Evolutionary conservation across 108 stramenopile genomes (phyloP), one percentile per base, ranked within the genome.

Genomic region (Cyclotella sp.): DNA sequence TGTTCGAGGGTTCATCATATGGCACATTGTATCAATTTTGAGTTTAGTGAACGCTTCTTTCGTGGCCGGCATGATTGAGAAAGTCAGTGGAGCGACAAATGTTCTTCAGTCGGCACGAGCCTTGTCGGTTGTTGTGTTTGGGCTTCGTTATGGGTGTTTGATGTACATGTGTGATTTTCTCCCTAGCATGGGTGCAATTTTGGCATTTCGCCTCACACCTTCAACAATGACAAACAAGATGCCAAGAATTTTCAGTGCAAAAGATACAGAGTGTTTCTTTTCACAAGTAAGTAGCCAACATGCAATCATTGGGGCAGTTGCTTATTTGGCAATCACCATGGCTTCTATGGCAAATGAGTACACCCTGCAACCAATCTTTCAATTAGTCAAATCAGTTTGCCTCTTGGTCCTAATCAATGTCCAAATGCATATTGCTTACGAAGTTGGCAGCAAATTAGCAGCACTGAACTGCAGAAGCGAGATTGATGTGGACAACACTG

Each of bases 61-160:
- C 67, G 39, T 83, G 18, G 68, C 54, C 0, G 3, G 43, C 43
- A 77, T 83, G 52, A 58, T 63, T 18, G 76, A 73, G 40, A 83
- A 83, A 54, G 41, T 43, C 27, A 45, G 44, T 10, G 39, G 39
- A 1, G 27, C 80, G 12, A 58, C 22, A 13, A 19, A 67, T 24
- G 0, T 14, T 59, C 49, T 13, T 59, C 43, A 55, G 55, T 24
- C 53, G 8, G 53, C 70, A 10, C 84, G 83, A 29, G 68, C 75
- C 19, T 67, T 58, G 68, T 41, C 74, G 0, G 69, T 84, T 15
- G 80, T 72, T n/a, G 41, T 72, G 0, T 84, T 84, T 53, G 84
- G 84, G 9, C 70, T 84, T 26, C 62, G 84, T 30, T 84, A 84
- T 57, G 84, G 84, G 6, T 58, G 74, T 8, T 43, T 81, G 27